Evolutionary conservation across 371 early-diverging fungal genomes (phyloP).

Genomic region (Mucor sp.): DNA sequence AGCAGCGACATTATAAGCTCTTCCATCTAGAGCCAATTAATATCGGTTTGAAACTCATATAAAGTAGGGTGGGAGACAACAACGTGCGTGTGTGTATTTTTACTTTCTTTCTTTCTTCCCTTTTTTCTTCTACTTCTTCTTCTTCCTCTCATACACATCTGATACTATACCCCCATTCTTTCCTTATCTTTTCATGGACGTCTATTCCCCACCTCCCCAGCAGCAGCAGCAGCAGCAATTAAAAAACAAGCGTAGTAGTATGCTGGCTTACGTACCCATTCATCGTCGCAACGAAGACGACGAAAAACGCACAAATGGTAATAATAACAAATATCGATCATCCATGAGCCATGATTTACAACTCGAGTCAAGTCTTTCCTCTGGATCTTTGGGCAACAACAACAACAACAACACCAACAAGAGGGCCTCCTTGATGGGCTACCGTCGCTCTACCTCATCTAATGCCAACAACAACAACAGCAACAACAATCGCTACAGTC

Average conservation of each 20-base stretch:
- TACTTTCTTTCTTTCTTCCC: slow-evolving; percentile 5
- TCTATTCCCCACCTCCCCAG: neutral
- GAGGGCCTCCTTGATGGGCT: slow-evolving; percentile 12
- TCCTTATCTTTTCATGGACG: slow-evolving; percentile 5
- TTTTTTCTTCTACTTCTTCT: neutral
- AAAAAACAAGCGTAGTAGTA: slow-evolving; percentile 19
- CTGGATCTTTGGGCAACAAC: slow-evolving; percentile 6
- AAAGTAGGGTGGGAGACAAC: neutral
- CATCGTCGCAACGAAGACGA: slow-evolving; percentile 35
- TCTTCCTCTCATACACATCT: neutral
- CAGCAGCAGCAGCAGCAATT: slow-evolving; percentile 5
- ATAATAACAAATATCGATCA: slow-evolving; percentile 16
- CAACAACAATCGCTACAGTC: slow-evolving; percentile 16
- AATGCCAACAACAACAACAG: neutral
- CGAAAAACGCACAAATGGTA: slow-evolving; percentile 17
- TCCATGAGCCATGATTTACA: slow-evolving; percentile 1
- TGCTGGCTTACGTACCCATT: slow-evolving; percentile 33
- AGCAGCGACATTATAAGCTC: neutral
- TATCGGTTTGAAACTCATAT: neutral
- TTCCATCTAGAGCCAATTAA: neutral
- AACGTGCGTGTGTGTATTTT: slow-evolving; percentile 2
- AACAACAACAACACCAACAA: slow-evolving; percentile 3
- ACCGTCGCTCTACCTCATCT: slow-evolving; percentile 15
- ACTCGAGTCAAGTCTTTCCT: slow-evolving; percentile 8
- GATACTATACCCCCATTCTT: neutral